Base-by-base conservation (phyloP, 306 rosid genomes). In the Hippophae rhamnoides region DNA sequence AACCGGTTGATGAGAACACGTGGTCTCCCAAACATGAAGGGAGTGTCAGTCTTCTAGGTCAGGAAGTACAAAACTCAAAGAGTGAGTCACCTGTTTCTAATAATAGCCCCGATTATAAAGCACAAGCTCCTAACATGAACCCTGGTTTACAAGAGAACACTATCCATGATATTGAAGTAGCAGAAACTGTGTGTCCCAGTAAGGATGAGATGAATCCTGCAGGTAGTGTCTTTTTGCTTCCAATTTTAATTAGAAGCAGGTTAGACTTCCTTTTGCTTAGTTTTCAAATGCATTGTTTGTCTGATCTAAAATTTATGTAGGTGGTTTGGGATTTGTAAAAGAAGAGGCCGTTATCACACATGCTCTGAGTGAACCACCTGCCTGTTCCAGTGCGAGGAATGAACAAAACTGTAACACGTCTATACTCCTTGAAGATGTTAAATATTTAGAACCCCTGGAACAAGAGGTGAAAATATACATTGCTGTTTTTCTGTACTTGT, bases 151-250 rank as follows among this genome's bases (percentile, higher is more conserved):
- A 73, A 23, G 80, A 66, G 11, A 76, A 69, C 45, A 52, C 44
- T 65, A 41, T 41, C 52, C 69, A 60, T 58, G 74, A 53, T 25
- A 74, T 62, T 47, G 65, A 71, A 66, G 71, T 38, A 31, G 80
- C 85, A 75, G 70, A 61, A 54, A 49, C 68, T 11, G 18, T 6
- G 66, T 49, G 47, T 74, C 56, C 70, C 49, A 54, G 26, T 66
- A 45, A 54, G 64, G 84, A 77, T 66, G 78, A 79, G 63, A 78
- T 61, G 60, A 72, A 70, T 70, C 25, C 58, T 64, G 81, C 82
- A 81, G 96, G 99, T 92, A 83, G 48, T 47, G 26, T 51, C 54
- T 62, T 69, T 52, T 31, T 4, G 58, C 69, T 54, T 66, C 56
- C 60, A 18, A 67, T 68, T 58, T 61, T 45, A 13, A 23, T 50